phyloP scores from a whole-genome alignment of 805 yeast species.

The Teunomyces atbi region DNA sequence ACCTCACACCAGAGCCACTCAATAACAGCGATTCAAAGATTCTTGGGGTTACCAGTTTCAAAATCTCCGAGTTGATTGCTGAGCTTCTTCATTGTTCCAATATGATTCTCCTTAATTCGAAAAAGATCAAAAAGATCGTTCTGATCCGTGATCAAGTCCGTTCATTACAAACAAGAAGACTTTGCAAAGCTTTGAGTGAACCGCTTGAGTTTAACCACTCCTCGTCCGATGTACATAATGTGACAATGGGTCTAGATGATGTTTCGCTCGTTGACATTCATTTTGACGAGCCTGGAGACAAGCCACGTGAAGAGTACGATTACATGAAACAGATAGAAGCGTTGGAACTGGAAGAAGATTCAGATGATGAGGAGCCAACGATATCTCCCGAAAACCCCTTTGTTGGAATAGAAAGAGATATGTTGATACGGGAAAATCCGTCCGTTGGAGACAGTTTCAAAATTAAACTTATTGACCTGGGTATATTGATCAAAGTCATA shows the following conservation, averaged over 20 bases:
- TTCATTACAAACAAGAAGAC: slow-evolving; percentile 36
- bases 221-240: slow-evolving; percentile 18
- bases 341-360: slow-evolving; percentile 31
- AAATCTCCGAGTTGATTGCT: slow-evolving; percentile 88
- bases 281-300: slow-evolving; percentile 20
- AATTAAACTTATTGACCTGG: slow-evolving; percentile 73
- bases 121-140: slow-evolving; percentile 65
- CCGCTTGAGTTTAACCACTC: slow-evolving; percentile 13
- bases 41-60: slow-evolving; percentile 87
- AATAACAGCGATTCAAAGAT: slow-evolving; percentile 35
- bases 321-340: slow-evolving; percentile 19
- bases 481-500: slow-evolving; percentile 65
- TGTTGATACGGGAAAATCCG: slow-evolving; percentile 47
- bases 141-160: slow-evolving; percentile 68
- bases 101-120: slow-evolving; percentile 86
- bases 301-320: slow-evolving; percentile 18
- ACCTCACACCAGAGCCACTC: slow-evolving; percentile 26
- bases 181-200: slow-evolving; percentile 41
- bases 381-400: slow-evolving; percentile 44
- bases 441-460: slow-evolving; percentile 88
- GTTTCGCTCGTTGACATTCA: slow-evolving; percentile 36
- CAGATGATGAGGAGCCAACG: slow-evolving; percentile 45
- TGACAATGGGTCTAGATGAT: slow-evolving; percentile 39
- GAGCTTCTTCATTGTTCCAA: slow-evolving; percentile 96
- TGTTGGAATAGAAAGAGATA: slow-evolving; percentile 36